phyloP scores from a whole-genome alignment of 352 stramenopile genomes.

The Pythium pyrilobum region DNA sequence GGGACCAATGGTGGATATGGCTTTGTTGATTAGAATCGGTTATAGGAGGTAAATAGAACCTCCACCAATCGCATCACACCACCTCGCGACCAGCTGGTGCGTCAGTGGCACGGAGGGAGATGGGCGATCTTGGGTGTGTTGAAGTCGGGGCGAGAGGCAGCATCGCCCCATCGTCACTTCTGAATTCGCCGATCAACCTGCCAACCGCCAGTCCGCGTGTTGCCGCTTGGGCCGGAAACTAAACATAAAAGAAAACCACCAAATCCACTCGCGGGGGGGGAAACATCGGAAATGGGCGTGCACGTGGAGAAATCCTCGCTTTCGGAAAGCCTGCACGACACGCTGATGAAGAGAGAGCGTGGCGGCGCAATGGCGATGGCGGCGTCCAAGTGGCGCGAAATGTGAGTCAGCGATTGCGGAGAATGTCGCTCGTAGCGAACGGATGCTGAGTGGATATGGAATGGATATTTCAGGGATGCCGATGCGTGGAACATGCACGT shows the following conservation, averaged over 20 bases:
- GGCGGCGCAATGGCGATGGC: constrained; percentile 2
- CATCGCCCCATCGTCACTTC: constrained; percentile 10
- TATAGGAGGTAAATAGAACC: background rate
- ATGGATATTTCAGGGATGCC: no score
- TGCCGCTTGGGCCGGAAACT: constrained; percentile 1
- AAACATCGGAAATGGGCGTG: constrained; percentile 7
- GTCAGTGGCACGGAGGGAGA: constrained; percentile 6
- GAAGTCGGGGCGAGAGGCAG: constrained; percentile 9
- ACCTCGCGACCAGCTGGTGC: constrained; percentile 7
- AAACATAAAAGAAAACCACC: background rate
- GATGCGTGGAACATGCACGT: background rate
- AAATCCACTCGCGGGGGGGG: background rate
- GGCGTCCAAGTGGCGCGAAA: background rate
- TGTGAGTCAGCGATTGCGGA: no score
- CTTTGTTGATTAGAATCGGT: background rate
- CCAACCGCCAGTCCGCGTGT: background rate
- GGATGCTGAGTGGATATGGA: no score
- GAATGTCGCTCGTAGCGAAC: no score
- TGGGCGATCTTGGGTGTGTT: constrained; percentile 13
- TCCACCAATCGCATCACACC: background rate
- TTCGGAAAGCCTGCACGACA: background rate
- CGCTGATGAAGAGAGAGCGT: background rate
- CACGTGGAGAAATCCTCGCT: constrained; percentile 6
- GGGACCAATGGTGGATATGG: no score
- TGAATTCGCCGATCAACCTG: background rate